Evolutionary conservation across 2,329 filamentous ascomycete species (phyloP), one percentile per base, ranked within the genome.

Genomic region (Penicillium digitatum): DNA sequence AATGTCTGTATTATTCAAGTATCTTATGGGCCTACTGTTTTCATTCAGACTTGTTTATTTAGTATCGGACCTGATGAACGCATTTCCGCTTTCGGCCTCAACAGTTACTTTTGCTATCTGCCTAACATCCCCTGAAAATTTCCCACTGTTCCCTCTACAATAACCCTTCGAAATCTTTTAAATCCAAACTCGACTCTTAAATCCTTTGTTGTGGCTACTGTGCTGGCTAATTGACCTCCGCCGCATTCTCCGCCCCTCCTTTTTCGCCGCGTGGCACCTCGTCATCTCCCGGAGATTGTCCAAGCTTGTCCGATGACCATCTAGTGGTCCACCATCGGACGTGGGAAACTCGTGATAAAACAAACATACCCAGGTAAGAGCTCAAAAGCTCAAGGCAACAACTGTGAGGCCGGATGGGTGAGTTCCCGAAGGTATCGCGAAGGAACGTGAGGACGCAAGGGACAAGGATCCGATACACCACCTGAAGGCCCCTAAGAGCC

Each of bases 181-280:
- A 43, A 32, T 26, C 43, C 29, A 43, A 26, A 26, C 1, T 32
- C 10, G 20, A 20, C 14, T 16, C 3, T 18, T 2, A 3, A 34
- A 7, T 14, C 18, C 14, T 32, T 18, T 10, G 26, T 34, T 45
- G 34, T 52, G 51, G 52, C 52, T 48, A 27, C 9, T 31, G 27
- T 42, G 11, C 16, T 24, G 11, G 27, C 37, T 45, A 58, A 55
- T 57, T 51, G 49, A 52, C 20, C 27, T 29, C 38, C 48, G 47
- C 59, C 56, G 55, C 57, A 54, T 48, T 54, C 49, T 60, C 58
- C 56, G 54, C 60, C 57, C 55, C 59, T 59, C 61, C 56, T 62
- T 62, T 53, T 62, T 50, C 59, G 44, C 57, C 61, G 58, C 56
- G 62, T 58, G 62, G 62, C 45, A 45, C 58, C 51, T 52, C 55